These are phyloP conservation scores for Glarea lozoyensis DNA, from an alignment of 495 filamentous ascomycete genomes.

Conservation along the genomic window DNA sequence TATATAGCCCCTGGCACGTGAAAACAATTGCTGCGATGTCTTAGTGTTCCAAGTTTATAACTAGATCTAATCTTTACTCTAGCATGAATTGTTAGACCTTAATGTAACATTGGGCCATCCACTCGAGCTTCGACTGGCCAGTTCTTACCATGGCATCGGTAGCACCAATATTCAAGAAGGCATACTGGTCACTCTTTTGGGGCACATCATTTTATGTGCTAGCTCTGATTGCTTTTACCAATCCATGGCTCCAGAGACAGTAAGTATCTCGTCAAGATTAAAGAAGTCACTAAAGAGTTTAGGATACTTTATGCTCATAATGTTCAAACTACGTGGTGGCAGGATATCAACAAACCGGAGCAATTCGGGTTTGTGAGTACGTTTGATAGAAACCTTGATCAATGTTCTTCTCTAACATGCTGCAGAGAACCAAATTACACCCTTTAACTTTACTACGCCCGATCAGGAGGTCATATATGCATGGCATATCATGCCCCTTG, in stretches of 20 bases:
- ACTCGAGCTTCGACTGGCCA: too few relatives aligned
- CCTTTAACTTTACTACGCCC: constrained; percentile 51
- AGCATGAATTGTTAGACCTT: too few relatives aligned
- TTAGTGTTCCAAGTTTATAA: too few relatives aligned
- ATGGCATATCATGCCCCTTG: constrained; percentile 67
- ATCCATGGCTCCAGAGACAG: constrained; percentile 50
- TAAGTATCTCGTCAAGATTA: constrained; percentile 23
- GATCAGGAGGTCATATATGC: constrained; percentile 53
- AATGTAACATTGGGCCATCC: too few relatives aligned
- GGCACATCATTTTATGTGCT: constrained; percentile 25
- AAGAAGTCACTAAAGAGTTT: not conserved
- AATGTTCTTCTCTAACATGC: not conserved
- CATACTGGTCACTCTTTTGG: constrained; percentile 31
- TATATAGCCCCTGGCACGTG: too few relatives aligned
- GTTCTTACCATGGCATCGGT: constrained; percentile 11
- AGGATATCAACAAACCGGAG: constrained; percentile 62
- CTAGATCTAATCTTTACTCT: too few relatives aligned
- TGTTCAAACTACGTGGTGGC: constrained; percentile 57
- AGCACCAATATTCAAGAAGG: constrained; percentile 15
- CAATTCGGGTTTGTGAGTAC: constrained; percentile 75
- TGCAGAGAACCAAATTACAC: constrained; percentile 56
- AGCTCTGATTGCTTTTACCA: constrained; percentile 37
- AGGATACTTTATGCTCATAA: constrained; percentile 75
- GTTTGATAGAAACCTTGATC: constrained; percentile 19
- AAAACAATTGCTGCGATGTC: too few relatives aligned